These are phyloP conservation scores for Russula lepida DNA, from an alignment of 768 basidiomycete species.

Conservation along the genomic window DNA sequence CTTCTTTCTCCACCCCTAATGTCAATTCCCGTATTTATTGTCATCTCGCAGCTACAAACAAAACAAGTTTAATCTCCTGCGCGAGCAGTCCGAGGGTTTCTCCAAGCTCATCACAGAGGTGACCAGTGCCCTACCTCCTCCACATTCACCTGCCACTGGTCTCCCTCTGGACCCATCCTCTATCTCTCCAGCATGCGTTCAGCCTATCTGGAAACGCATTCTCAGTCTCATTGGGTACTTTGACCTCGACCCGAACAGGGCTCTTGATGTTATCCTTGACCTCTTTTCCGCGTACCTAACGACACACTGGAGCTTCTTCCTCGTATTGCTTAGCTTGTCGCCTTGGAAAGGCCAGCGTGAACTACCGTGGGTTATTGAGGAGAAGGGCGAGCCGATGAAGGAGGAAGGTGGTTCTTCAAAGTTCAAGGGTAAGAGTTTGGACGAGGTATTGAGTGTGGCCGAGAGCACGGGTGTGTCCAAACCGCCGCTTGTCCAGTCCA, in stretches of 20 bases:
- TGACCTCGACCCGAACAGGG: constrained; percentile 91
- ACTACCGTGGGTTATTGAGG: constrained; percentile 12
- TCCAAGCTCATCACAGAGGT: constrained; percentile 86
- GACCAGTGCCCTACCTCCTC: constrained; percentile 62
- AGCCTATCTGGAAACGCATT: constrained; percentile 71
- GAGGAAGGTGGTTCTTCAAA: constrained; percentile 20
- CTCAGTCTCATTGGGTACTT: constrained; percentile 92
- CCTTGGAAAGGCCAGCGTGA: constrained; percentile 49
- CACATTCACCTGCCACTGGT: constrained; percentile 62
- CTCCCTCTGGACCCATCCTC: constrained; percentile 51
- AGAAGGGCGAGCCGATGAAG: constrained; percentile 3
- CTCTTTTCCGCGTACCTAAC: constrained; percentile 75
- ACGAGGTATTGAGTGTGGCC: constrained; percentile 54
- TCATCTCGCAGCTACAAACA: constrained; percentile 73
- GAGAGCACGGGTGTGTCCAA: constrained; percentile 29
- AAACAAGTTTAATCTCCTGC: constrained; percentile 94
- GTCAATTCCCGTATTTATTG: background rate
- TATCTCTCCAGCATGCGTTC: constrained; percentile 55
- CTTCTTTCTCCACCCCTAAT: background rate
- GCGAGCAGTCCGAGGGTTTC: constrained; percentile 97
- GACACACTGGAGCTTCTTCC: constrained; percentile 82
- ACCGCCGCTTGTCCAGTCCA: constrained; percentile 22
- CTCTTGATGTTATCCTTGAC: constrained; percentile 89
- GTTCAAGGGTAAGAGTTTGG: constrained; percentile 53
- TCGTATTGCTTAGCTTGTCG: constrained; percentile 77